Conservation (phyloP, 148 eudicot species). For the Cornus controversa region DNA sequence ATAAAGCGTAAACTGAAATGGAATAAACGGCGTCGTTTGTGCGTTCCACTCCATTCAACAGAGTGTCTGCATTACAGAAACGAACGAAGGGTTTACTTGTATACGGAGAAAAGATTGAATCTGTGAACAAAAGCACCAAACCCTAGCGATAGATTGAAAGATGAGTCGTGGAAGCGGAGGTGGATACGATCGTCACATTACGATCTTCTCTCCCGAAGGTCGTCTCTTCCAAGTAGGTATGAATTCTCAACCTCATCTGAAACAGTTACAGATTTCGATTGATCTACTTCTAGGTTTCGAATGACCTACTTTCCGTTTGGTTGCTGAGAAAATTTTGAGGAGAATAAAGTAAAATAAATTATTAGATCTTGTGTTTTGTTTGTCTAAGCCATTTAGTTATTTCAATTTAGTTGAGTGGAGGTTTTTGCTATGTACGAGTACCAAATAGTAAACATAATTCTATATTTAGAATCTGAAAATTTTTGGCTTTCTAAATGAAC, state of each 20-base stretch:
- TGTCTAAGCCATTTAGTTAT: too few species aligned
- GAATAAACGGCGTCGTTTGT: background rate
- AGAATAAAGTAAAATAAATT: too few species aligned
- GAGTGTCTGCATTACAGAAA: too few species aligned
- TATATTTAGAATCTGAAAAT: background rate
- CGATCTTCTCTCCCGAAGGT: constrained; percentile 99
- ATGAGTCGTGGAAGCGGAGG: constrained; percentile 98
- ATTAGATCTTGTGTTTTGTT: background rate
- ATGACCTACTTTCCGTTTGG: background rate
- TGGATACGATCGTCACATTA: constrained; percentile 99
- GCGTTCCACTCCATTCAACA: too few species aligned
- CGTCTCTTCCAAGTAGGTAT: constrained; percentile 97
- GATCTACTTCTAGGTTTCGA: background rate
- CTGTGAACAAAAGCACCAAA: background rate
- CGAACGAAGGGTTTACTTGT: background rate
- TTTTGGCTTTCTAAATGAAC: background rate
- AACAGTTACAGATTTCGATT: background rate
- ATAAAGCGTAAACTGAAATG: too few species aligned
- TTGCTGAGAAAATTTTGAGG: background rate
- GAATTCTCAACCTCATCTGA: constrained; percentile 1
- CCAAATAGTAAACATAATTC: background rate
- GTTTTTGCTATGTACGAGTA: background rate
- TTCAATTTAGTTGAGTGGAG: too few species aligned
- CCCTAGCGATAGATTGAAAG: background rate
- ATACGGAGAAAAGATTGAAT: background rate